A percentile compares a stretch with the other conserved stretches of the same genome.
Conservation (phyloP, 208 protist species). For the Crithidia acanthocephali region DNA sequence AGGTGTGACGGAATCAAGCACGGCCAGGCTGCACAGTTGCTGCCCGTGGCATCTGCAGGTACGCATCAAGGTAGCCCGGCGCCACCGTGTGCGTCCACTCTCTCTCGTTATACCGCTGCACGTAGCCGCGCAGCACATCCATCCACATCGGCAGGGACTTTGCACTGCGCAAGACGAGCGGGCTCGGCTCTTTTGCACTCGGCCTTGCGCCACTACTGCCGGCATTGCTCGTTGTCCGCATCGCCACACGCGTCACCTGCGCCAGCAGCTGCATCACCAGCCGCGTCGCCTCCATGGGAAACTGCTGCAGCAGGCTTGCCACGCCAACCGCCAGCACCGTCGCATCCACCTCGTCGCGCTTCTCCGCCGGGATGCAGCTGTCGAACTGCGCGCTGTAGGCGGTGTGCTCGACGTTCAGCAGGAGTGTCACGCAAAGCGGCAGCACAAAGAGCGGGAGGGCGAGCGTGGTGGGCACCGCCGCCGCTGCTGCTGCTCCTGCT, state of each 20-base stretch:
- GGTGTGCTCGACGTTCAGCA: slow-evolving; percentile 61
- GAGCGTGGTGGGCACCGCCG: slow-evolving; percentile 37
- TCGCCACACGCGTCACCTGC: slow-evolving; percentile 59
- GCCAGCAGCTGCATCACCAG: slow-evolving; percentile 86
- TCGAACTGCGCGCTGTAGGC: slow-evolving; percentile 61
- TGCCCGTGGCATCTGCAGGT: not conserved
- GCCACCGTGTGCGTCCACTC: slow-evolving; percentile 4
- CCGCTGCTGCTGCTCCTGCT: too few relatives aligned
- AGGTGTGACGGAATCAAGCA: not conserved
- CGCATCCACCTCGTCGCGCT: slow-evolving; percentile 78
- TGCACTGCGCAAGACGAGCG: slow-evolving; percentile 24
- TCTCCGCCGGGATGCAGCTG: slow-evolving; percentile 51
- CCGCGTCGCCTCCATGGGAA: slow-evolving; percentile 83
- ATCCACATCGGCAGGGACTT: slow-evolving; percentile 28
- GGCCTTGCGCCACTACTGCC: not conserved
- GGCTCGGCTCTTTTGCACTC: slow-evolving; percentile 4
- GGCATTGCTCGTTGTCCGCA: not conserved
- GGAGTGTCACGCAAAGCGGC: slow-evolving; percentile 77
- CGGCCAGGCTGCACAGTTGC: not conserved
- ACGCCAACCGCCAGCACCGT: slow-evolving; percentile 89
- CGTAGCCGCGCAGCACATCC: slow-evolving; percentile 25
- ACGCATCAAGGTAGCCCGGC: not conserved
- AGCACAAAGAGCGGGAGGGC: slow-evolving; percentile 79
- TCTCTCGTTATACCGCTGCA: slow-evolving; percentile 11
- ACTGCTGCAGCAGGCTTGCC: slow-evolving; percentile 93